Base-by-base conservation (phyloP, 208 protist species). In the Trypanosoma rangeli region DNA sequence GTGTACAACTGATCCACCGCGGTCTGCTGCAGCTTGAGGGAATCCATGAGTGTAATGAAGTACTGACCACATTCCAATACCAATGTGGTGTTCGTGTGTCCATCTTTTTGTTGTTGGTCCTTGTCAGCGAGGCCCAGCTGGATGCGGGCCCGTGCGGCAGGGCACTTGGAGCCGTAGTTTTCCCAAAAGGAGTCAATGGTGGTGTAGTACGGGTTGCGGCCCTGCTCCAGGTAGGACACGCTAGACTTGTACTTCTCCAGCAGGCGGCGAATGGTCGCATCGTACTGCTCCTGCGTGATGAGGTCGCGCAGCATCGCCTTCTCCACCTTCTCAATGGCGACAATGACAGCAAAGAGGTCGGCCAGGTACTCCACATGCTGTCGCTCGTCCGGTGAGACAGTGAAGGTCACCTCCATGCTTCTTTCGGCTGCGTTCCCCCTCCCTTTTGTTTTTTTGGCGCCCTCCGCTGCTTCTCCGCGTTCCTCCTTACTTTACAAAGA, bases 231-330 rank as follows among this genome's bases (percentile, higher is more conserved):
- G 76, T 83, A 70, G 26, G 73, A 84, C 39, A 97, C 84, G 15
- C 95, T 91, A 2, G 85, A 91, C 73, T 98, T 97, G 81, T 95
- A 99, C 82, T 99, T 98, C n/a, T 95, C 87, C 24, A 99, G 89
- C 15, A 99, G 76, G 26, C 96, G 94, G 8, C 84, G 80, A 68
- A 98, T 89, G 22, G 82, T 84, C 9, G 78, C 52, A 31, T 61
- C 73, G 79, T 98, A 98, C 80, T 98, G 86, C 49, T 95, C 85
- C 18, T 86, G 79, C 3, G 84, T 79, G 66, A 99, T 92, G 20
- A 90, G 63, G 65, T 98, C 96, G 15, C 96, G 83, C 0, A 95
- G 84, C 33, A 96, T 95, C 0, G 96, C 97, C 73, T 95, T 97
- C 66, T 99, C 98, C 3, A 99, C 70, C 46, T 96, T 87, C 70